Evolutionary conservation across 2,329 filamentous ascomycete species (phyloP).

Genomic region (Saccharata proteae): DNA sequence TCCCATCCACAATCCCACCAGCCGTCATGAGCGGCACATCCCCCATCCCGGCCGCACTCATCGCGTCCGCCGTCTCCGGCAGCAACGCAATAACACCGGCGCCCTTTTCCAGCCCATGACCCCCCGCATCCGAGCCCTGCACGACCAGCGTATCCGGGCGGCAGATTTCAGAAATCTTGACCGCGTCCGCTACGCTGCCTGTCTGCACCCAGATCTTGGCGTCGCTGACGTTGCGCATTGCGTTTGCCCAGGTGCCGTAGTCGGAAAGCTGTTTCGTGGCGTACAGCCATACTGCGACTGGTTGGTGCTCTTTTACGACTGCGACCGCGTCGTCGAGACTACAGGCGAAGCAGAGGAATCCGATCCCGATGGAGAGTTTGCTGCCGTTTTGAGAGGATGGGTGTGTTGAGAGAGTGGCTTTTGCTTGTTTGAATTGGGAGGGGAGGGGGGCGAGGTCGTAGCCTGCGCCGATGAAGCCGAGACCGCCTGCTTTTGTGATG

Average conservation of each 20-base stretch:
- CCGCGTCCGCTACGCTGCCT: constrained; percentile 45
- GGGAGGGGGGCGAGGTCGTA: neutral
- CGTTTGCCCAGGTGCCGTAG: constrained; percentile 19
- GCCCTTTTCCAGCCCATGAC: constrained; percentile 46
- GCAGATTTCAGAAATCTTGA: constrained; percentile 35
- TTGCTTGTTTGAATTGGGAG: constrained; percentile 12
- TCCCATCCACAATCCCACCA: constrained; percentile 47
- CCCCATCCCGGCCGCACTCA: constrained; percentile 18
- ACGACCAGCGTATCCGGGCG: constrained; percentile 46
- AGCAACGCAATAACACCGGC: constrained; percentile 45
- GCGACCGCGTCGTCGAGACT: constrained; percentile 35
- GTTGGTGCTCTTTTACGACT: constrained; percentile 40
- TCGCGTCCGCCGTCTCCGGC: constrained; percentile 42
- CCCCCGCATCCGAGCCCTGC: constrained; percentile 53
- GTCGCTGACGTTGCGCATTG: constrained; percentile 20
- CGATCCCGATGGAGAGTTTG: constrained; percentile 48
- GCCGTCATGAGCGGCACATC: constrained; percentile 37
- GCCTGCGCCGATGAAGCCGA: constrained; percentile 3
- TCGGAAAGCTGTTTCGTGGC: constrained; percentile 38
- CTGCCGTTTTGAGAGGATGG: constrained; percentile 11
- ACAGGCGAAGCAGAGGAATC: constrained; percentile 46
- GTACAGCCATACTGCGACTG: constrained; percentile 56
- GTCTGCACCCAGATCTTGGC: constrained; percentile 47
- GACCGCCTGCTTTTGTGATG: constrained; percentile 4
- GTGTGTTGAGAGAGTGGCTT: constrained; percentile 11